A percentile compares a stretch with the other conserved stretches of the same genome.
These are phyloP conservation scores for Auriscalpium microsporum DNA, from an alignment of 768 basidiomycete genomes.

Conservation along the genomic window DNA sequence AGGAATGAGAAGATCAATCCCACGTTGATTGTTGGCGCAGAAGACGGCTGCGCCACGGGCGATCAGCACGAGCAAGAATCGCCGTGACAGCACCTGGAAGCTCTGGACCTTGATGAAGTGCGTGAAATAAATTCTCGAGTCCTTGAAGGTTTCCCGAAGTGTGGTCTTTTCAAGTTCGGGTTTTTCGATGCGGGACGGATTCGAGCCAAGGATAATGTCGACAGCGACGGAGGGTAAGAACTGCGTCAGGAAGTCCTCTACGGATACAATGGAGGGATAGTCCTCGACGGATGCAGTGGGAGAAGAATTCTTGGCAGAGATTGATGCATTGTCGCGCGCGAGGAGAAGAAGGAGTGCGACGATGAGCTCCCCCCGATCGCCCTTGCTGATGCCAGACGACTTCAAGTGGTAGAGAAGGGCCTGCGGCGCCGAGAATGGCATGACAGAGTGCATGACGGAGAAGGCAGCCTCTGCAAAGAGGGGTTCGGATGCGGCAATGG, in stretches of 20 bases:
- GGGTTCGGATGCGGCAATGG: constrained; percentile 22
- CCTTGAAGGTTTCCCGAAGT: constrained; percentile 14
- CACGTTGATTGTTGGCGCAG: neutral
- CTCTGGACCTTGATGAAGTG: neutral
- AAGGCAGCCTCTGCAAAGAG: constrained; percentile 22
- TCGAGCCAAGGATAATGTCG: too few relatives aligned
- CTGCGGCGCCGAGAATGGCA: neutral
- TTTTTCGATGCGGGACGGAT: too few relatives aligned
- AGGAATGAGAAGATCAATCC: constrained; percentile 1
- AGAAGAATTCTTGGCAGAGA: too few relatives aligned
- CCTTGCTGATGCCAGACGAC: constrained; percentile 14
- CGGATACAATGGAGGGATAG: too few relatives aligned
- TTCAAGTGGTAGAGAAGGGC: neutral
- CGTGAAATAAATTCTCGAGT: neutral
- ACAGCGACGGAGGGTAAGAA: too few relatives aligned
- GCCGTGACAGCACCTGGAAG: neutral
- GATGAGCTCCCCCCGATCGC: constrained; percentile 19
- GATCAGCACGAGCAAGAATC: neutral
- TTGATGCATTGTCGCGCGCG: constrained; percentile 19
- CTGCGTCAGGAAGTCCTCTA: too few relatives aligned
- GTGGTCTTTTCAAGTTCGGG: neutral
- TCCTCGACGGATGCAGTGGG: too few relatives aligned
- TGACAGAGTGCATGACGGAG: constrained; percentile 5
- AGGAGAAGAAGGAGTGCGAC: constrained; percentile 13
- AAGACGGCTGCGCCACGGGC: neutral